These are phyloP conservation scores for Spinacia oleracea DNA, from an alignment of 179 eudicot genomes.

Conservation along the genomic window DNA sequence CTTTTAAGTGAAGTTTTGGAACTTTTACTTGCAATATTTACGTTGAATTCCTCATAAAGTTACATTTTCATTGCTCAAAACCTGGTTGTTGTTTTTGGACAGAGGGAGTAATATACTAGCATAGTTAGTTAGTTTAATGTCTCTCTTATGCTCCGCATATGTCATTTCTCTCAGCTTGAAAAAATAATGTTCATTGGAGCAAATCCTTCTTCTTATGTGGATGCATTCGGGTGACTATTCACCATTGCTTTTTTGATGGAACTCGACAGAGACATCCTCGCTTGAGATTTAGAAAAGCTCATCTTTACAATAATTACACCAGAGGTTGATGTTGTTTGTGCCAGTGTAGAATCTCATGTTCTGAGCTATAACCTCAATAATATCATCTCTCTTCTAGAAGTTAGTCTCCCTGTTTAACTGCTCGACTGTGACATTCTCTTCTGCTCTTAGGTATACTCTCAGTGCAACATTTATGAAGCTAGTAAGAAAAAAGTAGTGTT, in stretches of 20 bases:
- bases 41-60: too few relatives aligned
- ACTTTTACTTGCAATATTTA: too few relatives aligned
- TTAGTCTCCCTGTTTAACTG: background rate
- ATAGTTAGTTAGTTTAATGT: conserved; percentile 2
- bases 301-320: conserved; percentile 83
- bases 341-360: conserved; percentile 44
- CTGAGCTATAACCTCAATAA: background rate
- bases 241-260: conserved; percentile 88
- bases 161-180: conserved; percentile 73
- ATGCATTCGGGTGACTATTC: conserved; percentile 81
- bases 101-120: background rate
- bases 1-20: background rate
- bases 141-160: conserved; percentile 50
- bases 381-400: background rate
- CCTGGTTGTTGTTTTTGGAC: background rate
- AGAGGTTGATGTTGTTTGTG: conserved; percentile 87
- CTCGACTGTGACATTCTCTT: background rate
- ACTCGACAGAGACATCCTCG: conserved; percentile 89
- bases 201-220: conserved; percentile 67
- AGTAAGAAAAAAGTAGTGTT: conserved; percentile 70
- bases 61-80: background rate
- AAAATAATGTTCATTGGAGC: conserved; percentile 85
- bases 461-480: conserved; percentile 88
- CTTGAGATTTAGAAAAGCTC: conserved; percentile 78
- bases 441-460: conserved; percentile 67